phyloP scores from a whole-genome alignment of 2,329 filamentous ascomycete species.

The Rhynchosporium agropyri region DNA sequence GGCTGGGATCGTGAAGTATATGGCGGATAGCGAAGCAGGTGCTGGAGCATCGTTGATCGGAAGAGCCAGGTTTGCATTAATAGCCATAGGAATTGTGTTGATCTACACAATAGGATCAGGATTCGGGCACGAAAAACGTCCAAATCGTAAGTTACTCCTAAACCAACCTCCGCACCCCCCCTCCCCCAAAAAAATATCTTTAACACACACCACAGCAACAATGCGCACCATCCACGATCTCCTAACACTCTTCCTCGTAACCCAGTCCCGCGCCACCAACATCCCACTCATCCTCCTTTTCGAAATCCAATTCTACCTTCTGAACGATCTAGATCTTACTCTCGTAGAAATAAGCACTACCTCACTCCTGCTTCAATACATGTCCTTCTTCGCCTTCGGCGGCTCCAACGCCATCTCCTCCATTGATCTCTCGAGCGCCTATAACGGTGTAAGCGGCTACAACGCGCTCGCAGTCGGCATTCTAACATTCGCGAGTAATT shows the following conservation, averaged over 20 bases:
- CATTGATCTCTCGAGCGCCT: constrained; percentile 91
- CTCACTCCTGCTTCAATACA: constrained; percentile 75
- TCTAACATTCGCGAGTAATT: constrained; percentile 86
- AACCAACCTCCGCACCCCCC: no score
- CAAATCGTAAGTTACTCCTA: constrained; percentile 30
- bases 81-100: constrained; percentile 46
- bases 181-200: not conserved
- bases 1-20: constrained; percentile 44
- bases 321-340: constrained; percentile 52
- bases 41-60: constrained; percentile 36
- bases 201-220: constrained; percentile 27
- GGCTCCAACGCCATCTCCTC: constrained; percentile 94
- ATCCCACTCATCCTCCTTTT: constrained; percentile 83
- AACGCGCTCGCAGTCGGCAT: constrained; percentile 78
- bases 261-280: constrained; percentile 83
- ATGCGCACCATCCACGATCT: constrained; percentile 64
- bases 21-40: constrained; percentile 33
- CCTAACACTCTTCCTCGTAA: constrained; percentile 77
- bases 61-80: constrained; percentile 51
- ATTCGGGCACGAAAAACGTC: constrained; percentile 41
- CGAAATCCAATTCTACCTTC: constrained; percentile 59
- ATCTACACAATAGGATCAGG: constrained; percentile 47
- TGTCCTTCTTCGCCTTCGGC: constrained; percentile 86
- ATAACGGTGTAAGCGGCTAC: constrained; percentile 86
- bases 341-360: constrained; percentile 66